phyloP scores from a whole-genome alignment of 148 eudicot genomes.

The Gaultheria prostrata region DNA sequence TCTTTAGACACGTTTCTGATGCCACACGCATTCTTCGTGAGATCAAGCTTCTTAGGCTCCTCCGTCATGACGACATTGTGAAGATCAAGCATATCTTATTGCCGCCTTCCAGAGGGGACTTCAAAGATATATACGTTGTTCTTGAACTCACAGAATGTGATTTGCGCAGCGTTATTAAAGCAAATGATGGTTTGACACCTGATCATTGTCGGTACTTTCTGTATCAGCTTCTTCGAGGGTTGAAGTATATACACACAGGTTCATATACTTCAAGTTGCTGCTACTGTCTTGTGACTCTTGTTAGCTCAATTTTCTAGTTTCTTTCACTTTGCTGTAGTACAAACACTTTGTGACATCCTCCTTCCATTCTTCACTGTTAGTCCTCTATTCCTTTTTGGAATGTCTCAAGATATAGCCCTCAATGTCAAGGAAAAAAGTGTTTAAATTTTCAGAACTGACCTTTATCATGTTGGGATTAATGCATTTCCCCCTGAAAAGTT shows the following conservation, averaged over 20 bases:
- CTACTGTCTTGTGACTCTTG: background rate
- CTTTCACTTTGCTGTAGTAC: background rate
- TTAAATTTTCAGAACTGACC: background rate
- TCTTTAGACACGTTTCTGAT: constrained; percentile 5
- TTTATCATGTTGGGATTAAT: background rate
- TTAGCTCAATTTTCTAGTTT: background rate
- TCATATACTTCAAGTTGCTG: background rate
- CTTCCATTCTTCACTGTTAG: background rate
- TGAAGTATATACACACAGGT: constrained; percentile 5
- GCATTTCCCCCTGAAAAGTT: background rate
- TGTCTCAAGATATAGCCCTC: background rate
- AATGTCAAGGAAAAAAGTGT: background rate
- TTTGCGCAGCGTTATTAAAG: background rate
- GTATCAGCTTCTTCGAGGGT: constrained; percentile 1
- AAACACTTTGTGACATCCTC: background rate
- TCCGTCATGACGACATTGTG: background rate
- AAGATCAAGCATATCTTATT: constrained; percentile 4
- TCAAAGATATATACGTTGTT: background rate
- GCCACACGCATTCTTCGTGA: constrained; percentile 10
- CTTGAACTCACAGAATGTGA: background rate
- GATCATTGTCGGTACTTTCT: background rate
- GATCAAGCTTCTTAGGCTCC: constrained; percentile 6
- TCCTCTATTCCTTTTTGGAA: background rate
- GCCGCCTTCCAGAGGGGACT: constrained; percentile 4
- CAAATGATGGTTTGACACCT: background rate